phyloP scores from a whole-genome alignment of 331 rosid genomes.

The Rhamnella rubrinervis region DNA sequence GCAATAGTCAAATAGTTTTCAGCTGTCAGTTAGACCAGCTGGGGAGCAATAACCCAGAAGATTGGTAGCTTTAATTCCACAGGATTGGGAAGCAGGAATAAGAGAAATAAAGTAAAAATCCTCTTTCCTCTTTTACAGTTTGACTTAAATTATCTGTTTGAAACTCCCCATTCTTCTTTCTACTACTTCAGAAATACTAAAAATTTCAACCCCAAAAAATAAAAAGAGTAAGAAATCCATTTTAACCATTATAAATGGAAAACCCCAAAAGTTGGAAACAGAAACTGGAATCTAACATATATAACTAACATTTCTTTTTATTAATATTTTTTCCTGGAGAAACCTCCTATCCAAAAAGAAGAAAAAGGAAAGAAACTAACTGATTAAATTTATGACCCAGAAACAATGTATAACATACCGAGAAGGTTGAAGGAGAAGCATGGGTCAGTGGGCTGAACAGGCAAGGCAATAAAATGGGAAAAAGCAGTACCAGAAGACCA shows the following conservation, averaged over 20 bases:
- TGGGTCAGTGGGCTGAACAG: constrained; percentile 40
- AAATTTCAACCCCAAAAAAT: not conserved
- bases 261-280: not conserved
- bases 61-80: not conserved
- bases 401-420: constrained; percentile 38
- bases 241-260: not conserved
- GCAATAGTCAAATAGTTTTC: not conserved
- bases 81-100: not conserved
- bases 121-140: not conserved
- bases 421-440: constrained; percentile 52
- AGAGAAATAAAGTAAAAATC: not conserved
- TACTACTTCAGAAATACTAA: not conserved
- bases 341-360: not conserved
- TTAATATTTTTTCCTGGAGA: not conserved
- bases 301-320: no score
- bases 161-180: no score
- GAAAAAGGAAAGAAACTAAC: not conserved
- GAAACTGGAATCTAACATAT: not conserved
- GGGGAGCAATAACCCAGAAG: not conserved
- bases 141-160: not conserved
- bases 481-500: constrained; percentile 43
- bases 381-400: not conserved
- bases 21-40: not conserved
- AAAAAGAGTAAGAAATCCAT: not conserved
- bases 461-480: constrained; percentile 30